Evolutionary conservation across 179 eudicot genomes (phyloP), one percentile per base, ranked within the genome.

Genomic region (Heliamphora pulchella): DNA sequence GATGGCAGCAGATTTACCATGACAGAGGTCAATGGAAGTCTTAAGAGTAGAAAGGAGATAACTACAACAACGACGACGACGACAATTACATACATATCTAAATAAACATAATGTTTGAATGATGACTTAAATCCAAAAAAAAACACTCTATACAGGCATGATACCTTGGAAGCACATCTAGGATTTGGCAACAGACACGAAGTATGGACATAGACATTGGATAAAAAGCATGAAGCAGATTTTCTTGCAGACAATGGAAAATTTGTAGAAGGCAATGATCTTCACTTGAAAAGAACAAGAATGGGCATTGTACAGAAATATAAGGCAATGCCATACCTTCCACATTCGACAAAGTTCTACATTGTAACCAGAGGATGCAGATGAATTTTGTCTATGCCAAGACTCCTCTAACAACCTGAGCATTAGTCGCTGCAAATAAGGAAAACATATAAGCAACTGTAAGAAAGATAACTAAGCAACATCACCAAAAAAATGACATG

Each of bases 381-480:
- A 80, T 47, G 8, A 61, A 81, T 76, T 84, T 71, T 84, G 82
- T 62, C 55, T 82, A 71, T 78, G 63, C 70, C 59, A 71, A 50
- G 80, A 78, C 71, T 88, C 83, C 18, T 79, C 90, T 71, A 90
- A 79, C 85, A 91, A 78, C 81, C 84, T 84, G 79, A 83, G 86
- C 86, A 94, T 77, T 53, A 94, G 82, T 72, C 92, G 91, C 98
- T 92, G 93, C 74, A 78, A 63, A 31, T 64, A 74, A 55, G 20
- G 2, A 63, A 47, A 62, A n/a, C n/a, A n/a, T n/a, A n/a, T 50
- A 51, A 13, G 20, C 71, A 5, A 71, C 71, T 9, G 4, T 41
- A 48, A 48, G 55, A 43, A 76, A 77, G 55, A 61, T 39, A 57
- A 15, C 53, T 8, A 14, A 39, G 66, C 14, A 72, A 63, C 67